These are phyloP conservation scores for Collybia sp. DNA, from an alignment of 768 basidiomycete species.

Conservation along the genomic window DNA sequence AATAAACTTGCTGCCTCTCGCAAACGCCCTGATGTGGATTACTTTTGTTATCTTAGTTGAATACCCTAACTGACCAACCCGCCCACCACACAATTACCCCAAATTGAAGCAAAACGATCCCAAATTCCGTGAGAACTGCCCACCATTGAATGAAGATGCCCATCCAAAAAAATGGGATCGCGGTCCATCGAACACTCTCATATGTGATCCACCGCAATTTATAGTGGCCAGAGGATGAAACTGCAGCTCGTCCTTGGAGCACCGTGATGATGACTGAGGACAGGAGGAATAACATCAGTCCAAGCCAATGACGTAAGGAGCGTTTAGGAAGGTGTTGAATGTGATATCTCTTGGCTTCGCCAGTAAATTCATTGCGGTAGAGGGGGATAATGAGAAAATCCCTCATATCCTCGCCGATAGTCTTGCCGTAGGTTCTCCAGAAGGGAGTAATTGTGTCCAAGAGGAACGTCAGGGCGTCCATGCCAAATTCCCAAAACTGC, in stretches of 20 bases:
- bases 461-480: slow-evolving; percentile 72
- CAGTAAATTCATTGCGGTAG: slow-evolving; percentile 82
- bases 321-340: slow-evolving; percentile 56
- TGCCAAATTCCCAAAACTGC: slow-evolving; percentile 76
- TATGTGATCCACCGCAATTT: slow-evolving; percentile 55
- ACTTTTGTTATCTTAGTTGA: slow-evolving; percentile 18
- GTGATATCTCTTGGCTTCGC: slow-evolving; percentile 63
- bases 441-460: slow-evolving; percentile 75
- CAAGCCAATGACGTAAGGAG: slow-evolving; percentile 66
- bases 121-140: slow-evolving; percentile 56
- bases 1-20: too few relatives aligned
- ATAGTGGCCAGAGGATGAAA: slow-evolving; percentile 49
- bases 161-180: slow-evolving; percentile 62
- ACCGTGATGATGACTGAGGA: slow-evolving; percentile 42
- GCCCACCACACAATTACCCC: slow-evolving; percentile 70
- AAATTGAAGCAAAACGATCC: slow-evolving; percentile 51
- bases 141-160: slow-evolving; percentile 63
- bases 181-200: slow-evolving; percentile 57
- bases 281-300: slow-evolving; percentile 47
- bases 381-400: slow-evolving; percentile 80
- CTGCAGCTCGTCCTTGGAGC: slow-evolving; percentile 55
- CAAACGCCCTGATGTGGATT: too few relatives aligned
- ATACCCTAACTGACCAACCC: slow-evolving; percentile 61
- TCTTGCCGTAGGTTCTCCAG: slow-evolving; percentile 78
- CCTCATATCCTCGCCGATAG: slow-evolving; percentile 75